Base-by-base conservation (phyloP, 495 filamentous ascomycete species). In the Saxophila tyrrhenica region DNA sequence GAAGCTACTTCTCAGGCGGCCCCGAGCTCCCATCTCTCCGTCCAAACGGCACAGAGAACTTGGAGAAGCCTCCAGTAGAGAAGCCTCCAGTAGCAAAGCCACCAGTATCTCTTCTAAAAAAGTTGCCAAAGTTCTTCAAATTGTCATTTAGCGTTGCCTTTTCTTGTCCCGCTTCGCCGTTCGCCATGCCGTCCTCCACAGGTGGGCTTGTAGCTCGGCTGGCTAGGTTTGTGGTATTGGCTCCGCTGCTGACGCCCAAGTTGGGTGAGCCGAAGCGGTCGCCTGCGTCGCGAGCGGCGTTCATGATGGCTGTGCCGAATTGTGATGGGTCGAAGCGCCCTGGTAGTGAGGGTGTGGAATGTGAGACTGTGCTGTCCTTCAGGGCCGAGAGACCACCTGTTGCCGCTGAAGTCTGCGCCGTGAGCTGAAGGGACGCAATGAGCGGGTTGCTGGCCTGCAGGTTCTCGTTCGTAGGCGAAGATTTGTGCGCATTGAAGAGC, bases 101-200 rank as follows among this genome's bases (percentile, higher is more conserved):
- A 8, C 16, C 41, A 17, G 41, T 44, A 44, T 98, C 92, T 51
- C 91, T 70, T 48, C 84, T 80, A 72, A 98, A 97, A 70, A 98
- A 95, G 69, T 92, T 95, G 2, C 92, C 92, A 66, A 98, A 85
- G 68, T 86, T 94, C 75, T 85, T 88, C 68, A 95, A 62, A 67
- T 95, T 95, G 70, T 94, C 89, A 62, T 94, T 91, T 51, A 95
- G 73, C 39, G 84, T 85, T 2, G 73, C 76, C 52, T 62, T 56
- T 10, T 51, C 56, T 49, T 54, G 46, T n/a, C 57, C 62, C 48
- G 59, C 64, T 5, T 55, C 54, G 35, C 68, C 67, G 8, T 61
- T 69, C 42, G 66, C 72, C 32, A 68, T 69, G 13, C 57, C 53
- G 35, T 56, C 56, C 19, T 64, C 64, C 45, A 54, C 60, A 23